Evolutionary conservation across 805 yeast genomes (phyloP).

Genomic region (Cyberlindnera saturnus): DNA sequence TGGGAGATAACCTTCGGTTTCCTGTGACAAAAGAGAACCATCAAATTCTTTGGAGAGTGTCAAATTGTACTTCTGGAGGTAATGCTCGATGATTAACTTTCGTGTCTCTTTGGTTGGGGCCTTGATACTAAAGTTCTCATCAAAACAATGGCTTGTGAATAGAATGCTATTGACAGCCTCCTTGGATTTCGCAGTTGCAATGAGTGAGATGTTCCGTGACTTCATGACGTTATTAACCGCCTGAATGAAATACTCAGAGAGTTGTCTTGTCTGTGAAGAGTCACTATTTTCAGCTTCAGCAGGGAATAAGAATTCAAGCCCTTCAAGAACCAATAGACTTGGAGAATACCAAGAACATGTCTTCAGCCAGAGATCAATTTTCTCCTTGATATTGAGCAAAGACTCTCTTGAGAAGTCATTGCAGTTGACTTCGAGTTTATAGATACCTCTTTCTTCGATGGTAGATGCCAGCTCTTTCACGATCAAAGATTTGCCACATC

Average conservation of each 20-base stretch:
- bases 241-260: conserved; percentile 54
- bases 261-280: conserved; percentile 53
- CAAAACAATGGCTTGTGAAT: conserved; percentile 65
- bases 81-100: conserved; percentile 33
- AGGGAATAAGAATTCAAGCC: conserved; percentile 65
- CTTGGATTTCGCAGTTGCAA: conserved; percentile 60
- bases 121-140: conserved; percentile 49
- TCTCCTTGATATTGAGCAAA: conserved; percentile 38
- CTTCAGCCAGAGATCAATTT: conserved; percentile 38
- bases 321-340: conserved; percentile 67
- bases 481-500: conserved; percentile 73
- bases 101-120: conserved; percentile 69
- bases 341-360: conserved; percentile 75
- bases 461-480: conserved; percentile 34
- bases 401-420: conserved; percentile 52
- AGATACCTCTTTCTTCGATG: conserved; percentile 35
- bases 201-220: conserved; percentile 43
- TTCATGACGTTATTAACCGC: conserved; percentile 34
- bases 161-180: conserved; percentile 57
- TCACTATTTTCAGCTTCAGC: conserved; percentile 56
- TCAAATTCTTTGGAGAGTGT: conserved; percentile 36
- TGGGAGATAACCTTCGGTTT: conserved; percentile 88
- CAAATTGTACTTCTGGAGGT: conserved; percentile 21
- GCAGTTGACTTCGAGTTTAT: conserved; percentile 47
- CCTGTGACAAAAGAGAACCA: conserved; percentile 48